Evolutionary conservation across 1,284 basidiomycete genomes (phyloP), one percentile per base, ranked within the genome.

Genomic region (Rhodotorula sp.): DNA sequence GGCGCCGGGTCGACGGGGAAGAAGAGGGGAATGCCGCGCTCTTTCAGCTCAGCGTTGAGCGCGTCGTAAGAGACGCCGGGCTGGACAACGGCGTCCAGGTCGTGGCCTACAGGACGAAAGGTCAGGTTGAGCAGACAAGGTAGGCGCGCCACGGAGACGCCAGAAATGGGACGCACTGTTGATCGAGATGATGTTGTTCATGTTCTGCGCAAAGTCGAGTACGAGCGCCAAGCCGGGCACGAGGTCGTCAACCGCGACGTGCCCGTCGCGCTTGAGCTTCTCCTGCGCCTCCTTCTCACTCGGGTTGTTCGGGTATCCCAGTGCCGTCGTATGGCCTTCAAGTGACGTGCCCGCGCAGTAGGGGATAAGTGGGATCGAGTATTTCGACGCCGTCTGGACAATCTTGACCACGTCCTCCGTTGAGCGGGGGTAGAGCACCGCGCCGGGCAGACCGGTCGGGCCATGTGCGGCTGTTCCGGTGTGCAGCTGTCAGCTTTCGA

Each of bases 31-130:
- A 91, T 87, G 12, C 88, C 90, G 81, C 89, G 85, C 64, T 88
- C 85, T 75, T 85, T 85, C 29, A 96, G 83, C 9, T 85, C 85
- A 32, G 88, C 87, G 78, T 97, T 97, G 56, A 97, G 85, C 34
- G 91, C 89, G 83, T 94, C 88, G 91, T 93, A 97, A 51, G 88
- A 86, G 27, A 88, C 85, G 12, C 92, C 94, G n/a, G 92, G 86
- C 70, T 83, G 81, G 3, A 80, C 79, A 9, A 78, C 74, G 0
- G 91, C 82, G 79, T 94, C 92, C 17, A 89, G 88, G 78, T 96
- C 92, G 15, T 85, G 86, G 8, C 22, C 61, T 63, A 39, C 32
- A 27, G 4, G 13, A 19, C n/a, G 21, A 17, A 5, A 8, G 29
- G 41, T 61, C 41, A 61, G 60, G 39, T 21, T 19, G 44, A 13